Evolutionary conservation across 495 filamentous ascomycete genomes (phyloP).

Genomic region (Daldinia childiae): DNA sequence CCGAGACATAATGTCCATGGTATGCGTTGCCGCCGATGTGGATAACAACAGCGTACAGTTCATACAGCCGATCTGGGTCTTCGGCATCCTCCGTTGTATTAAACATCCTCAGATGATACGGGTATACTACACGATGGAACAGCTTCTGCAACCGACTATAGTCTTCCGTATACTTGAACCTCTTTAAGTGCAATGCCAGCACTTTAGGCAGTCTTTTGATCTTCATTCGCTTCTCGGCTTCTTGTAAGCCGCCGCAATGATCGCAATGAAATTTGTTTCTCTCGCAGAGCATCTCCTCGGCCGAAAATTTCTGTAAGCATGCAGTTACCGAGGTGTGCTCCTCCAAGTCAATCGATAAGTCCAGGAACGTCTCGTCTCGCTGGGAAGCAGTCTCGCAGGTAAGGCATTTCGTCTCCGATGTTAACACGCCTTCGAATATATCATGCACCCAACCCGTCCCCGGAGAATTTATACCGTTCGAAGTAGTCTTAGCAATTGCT

Average conservation of each 20-base stretch:
- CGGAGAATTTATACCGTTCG: conserved; percentile 53
- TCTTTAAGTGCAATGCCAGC: conserved; percentile 89
- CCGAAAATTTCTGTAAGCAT: conserved; percentile 93
- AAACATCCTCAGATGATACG: conserved; percentile 94
- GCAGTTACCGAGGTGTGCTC: conserved; percentile 97
- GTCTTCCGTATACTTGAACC: conserved; percentile 98
- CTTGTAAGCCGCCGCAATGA: conserved; percentile 94
- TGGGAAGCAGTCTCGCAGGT: conserved; percentile 97
- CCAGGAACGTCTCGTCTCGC: conserved; percentile 92
- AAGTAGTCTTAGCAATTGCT: conserved; percentile 52
- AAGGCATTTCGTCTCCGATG: conserved; percentile 95
- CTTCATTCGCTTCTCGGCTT: conserved; percentile 99
- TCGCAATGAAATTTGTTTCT: conserved; percentile 99
- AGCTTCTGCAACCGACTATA: conserved; percentile 92
- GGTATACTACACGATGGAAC: conserved; percentile 96
- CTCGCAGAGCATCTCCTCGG: conserved; percentile 98
- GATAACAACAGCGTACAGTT: conserved; percentile 97
- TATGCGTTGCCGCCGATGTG: conserved; percentile 98
- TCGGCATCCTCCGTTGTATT: conserved; percentile 98
- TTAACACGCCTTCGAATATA: conserved; percentile 92
- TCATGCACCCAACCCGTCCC: conserved; percentile 94
- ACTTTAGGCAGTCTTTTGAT: conserved; percentile 94
- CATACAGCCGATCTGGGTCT: conserved; percentile 93
- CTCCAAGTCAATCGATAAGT: conserved; percentile 94
- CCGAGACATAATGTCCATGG: conserved; percentile 96